A percentile compares a stretch with the other conserved stretches of the same genome.
Conservation (phyloP, 495 filamentous ascomycete species). For the Massariosphaeria phaeospora region DNA sequence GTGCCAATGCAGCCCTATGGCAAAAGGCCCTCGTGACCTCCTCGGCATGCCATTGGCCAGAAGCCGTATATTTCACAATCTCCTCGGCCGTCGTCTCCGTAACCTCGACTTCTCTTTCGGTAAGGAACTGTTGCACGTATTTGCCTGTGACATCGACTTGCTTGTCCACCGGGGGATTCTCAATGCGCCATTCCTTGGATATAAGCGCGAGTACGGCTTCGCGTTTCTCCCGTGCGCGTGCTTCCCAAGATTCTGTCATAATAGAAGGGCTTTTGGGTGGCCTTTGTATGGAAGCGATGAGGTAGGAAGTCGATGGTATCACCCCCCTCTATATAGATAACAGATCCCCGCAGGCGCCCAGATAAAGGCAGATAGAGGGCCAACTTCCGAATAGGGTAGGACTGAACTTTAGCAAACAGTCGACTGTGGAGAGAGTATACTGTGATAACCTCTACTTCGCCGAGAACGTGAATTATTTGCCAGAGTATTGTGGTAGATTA, state of each 20-base stretch:
- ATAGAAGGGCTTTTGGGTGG: too few species aligned
- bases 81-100: conserved; percentile 42
- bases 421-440: too few species aligned
- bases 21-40: conserved; percentile 43
- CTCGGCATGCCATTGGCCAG: conserved; percentile 41
- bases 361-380: too few species aligned
- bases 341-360: too few species aligned
- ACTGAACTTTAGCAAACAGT: too few species aligned
- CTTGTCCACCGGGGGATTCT: conserved; percentile 47
- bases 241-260: conserved; percentile 19
- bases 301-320: too few species aligned
- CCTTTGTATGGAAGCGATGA: too few species aligned
- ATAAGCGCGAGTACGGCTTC: conserved; percentile 52
- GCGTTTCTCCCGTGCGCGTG: conserved; percentile 43
- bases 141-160: conserved; percentile 58
- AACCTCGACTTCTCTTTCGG: conserved; percentile 48
- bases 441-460: too few species aligned
- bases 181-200: conserved; percentile 54
- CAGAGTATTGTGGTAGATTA: too few species aligned
- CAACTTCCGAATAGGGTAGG: too few species aligned
- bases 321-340: too few species aligned
- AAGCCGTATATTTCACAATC: conserved; percentile 35
- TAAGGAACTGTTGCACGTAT: conserved; percentile 56
- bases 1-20: conserved; percentile 42
- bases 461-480: too few species aligned